These are phyloP conservation scores for Eurotiales sp. DNA, from an alignment of 2,329 filamentous ascomycete species.

Conservation along the genomic window DNA sequence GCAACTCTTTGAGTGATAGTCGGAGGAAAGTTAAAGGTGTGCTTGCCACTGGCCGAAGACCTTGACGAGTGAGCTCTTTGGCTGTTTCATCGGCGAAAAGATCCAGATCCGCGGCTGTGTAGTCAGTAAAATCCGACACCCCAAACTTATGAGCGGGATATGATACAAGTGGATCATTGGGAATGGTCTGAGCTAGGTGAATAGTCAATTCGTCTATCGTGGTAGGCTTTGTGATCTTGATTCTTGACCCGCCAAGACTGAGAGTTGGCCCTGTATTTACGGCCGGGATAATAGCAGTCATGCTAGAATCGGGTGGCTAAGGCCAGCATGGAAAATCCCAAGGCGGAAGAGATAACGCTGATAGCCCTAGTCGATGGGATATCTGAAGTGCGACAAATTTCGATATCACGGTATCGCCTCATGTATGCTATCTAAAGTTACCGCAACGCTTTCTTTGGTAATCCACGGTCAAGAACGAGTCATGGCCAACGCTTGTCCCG, in stretches of 20 bases:
- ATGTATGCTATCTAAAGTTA: too few relatives aligned
- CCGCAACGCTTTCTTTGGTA: too few relatives aligned
- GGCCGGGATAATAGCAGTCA: background rate
- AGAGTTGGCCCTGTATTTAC: too few relatives aligned
- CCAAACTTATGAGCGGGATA: slow-evolving; percentile 22
- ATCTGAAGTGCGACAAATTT: too few relatives aligned
- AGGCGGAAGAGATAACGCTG: too few relatives aligned
- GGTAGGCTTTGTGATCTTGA: background rate
- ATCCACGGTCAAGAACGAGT: too few relatives aligned
- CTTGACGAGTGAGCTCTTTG: slow-evolving; percentile 18
- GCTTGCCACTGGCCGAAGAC: slow-evolving; percentile 16
- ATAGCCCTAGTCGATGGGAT: too few relatives aligned
- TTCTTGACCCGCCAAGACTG: too few relatives aligned
- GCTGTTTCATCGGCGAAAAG: slow-evolving; percentile 25
- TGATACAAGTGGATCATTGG: slow-evolving; percentile 22
- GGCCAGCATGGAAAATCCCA: too few relatives aligned
- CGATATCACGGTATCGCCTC: too few relatives aligned
- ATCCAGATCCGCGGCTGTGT: slow-evolving; percentile 26
- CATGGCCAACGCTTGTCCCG: too few relatives aligned
- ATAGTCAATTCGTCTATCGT: slow-evolving; percentile 24
- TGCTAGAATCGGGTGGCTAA: too few relatives aligned
- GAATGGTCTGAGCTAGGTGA: slow-evolving; percentile 19
- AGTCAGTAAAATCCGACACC: slow-evolving; percentile 22
- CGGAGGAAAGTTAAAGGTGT: background rate
- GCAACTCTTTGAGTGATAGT: background rate